Conservation (phyloP, 2,329 filamentous ascomycete species). For the Colletotrichum gloeosporioides region DNA sequence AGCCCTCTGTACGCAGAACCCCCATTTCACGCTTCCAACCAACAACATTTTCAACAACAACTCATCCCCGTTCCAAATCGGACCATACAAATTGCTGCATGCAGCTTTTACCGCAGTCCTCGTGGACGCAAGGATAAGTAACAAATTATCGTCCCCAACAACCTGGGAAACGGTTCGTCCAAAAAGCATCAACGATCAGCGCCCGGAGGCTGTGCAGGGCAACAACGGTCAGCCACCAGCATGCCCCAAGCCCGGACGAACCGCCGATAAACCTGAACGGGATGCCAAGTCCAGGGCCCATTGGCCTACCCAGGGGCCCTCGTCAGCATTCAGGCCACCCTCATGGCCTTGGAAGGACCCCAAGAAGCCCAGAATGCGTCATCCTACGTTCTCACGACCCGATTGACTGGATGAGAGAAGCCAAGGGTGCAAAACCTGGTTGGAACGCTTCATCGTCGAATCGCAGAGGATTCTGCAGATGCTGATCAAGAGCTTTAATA, state of each 20-base stretch:
- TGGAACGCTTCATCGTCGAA: neutral
- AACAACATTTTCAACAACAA: neutral
- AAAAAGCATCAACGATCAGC: neutral
- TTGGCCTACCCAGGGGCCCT: neutral
- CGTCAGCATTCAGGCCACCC: neutral
- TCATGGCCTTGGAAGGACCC: neutral
- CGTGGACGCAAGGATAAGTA: neutral
- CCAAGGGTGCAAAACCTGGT: neutral
- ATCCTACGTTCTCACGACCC: neutral
- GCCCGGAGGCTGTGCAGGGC: neutral
- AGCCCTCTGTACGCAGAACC: no score
- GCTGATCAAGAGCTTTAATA: neutral
- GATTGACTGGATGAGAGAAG: neutral
- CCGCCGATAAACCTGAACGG: neutral
- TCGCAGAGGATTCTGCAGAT: neutral
- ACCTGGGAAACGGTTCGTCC: neutral
- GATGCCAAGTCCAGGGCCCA: neutral
- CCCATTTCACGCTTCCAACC: neutral
- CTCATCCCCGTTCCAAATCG: neutral
- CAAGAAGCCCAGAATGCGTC: neutral
- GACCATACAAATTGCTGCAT: neutral
- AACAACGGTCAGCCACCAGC: neutral
- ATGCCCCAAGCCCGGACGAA: neutral
- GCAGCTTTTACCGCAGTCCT: rapidly evolving
- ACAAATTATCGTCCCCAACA: neutral